Percentiles rank a stretch among this genome's conserved stretches.
These are phyloP conservation scores for Diaporthe citri DNA, from an alignment of 2,329 filamentous ascomycete species.

Conservation along the genomic window DNA sequence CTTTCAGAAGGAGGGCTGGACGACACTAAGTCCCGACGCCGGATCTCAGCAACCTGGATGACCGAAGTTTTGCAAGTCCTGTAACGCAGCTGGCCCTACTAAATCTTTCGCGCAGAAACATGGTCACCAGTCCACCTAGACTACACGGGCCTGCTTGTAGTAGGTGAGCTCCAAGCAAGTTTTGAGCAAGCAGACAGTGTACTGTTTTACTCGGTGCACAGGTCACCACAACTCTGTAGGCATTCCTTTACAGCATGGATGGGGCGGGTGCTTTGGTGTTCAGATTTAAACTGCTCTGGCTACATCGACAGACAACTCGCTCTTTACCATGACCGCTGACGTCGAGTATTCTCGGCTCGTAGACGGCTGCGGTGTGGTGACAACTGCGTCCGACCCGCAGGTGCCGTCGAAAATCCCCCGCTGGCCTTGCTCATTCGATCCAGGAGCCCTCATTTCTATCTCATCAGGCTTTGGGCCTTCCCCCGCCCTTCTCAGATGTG, in stretches of 20 bases:
- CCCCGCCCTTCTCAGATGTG: not conserved
- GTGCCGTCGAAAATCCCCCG: not conserved
- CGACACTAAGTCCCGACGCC: too few species aligned
- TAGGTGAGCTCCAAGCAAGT: too few species aligned
- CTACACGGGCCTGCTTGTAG: too few species aligned
- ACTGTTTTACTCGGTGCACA: not conserved
- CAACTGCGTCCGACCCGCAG: not conserved
- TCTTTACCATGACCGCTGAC: constrained; percentile 10
- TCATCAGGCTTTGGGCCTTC: not conserved
- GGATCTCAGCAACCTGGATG: too few species aligned
- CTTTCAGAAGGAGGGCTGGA: too few species aligned
- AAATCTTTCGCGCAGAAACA: too few species aligned
- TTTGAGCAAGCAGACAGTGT: not conserved
- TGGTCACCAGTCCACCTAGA: too few species aligned
- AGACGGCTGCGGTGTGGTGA: not conserved
- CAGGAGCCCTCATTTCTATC: not conserved
- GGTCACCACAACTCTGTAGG: not conserved
- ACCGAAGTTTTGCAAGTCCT: too few species aligned
- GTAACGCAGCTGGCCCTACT: too few species aligned
- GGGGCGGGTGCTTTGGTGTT: not conserved
- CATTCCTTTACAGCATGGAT: not conserved
- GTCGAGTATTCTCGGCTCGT: not conserved
- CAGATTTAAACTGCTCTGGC: not conserved
- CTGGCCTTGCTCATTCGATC: not conserved
- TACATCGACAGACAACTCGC: constrained; percentile 8